phyloP scores from a whole-genome alignment of 306 rosid genomes.

The Cucumis melo region DNA sequence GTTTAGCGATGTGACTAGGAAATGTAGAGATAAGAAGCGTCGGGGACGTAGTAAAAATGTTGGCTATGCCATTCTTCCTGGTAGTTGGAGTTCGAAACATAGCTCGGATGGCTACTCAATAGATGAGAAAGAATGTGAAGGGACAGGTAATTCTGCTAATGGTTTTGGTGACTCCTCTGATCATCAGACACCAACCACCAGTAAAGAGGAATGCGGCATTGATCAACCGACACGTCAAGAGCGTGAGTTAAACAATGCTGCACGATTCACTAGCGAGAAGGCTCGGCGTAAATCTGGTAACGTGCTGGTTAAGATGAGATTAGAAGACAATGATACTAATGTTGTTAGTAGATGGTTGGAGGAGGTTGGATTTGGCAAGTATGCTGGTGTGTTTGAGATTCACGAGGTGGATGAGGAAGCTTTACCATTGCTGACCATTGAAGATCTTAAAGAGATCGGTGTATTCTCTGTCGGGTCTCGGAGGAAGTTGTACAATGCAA shows the following conservation, averaged over 20 bases:
- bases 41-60: constrained; percentile 7
- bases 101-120: constrained; percentile 12
- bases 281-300: constrained; percentile 2
- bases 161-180: constrained; percentile 14
- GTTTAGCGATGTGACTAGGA: constrained; percentile 18
- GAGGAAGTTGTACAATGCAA: constrained; percentile 22
- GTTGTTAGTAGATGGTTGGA: constrained; percentile 20
- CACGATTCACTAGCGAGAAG: constrained; percentile 6
- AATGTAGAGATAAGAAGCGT: constrained; percentile 26
- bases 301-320: constrained; percentile 6
- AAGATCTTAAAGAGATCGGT: constrained; percentile 38
- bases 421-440: constrained; percentile 26
- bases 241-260: constrained; percentile 4
- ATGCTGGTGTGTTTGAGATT: constrained; percentile 24
- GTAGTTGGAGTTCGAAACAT: constrained; percentile 19
- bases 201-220: constrained; percentile 18
- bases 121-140: constrained; percentile 12
- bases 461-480: constrained; percentile 24
- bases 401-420: constrained; percentile 35
- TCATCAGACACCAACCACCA: constrained; percentile 15
- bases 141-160: constrained; percentile 7
- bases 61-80: constrained; percentile 4
- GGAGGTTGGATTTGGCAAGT: constrained; percentile 24
- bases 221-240: constrained; percentile 4
- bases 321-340: neutral